A percentile compares a stretch with the other conserved stretches of the same genome.
These are phyloP conservation scores for Fusarium kyushuense DNA, from an alignment of 2,329 filamentous ascomycete genomes.

Conservation along the genomic window DNA sequence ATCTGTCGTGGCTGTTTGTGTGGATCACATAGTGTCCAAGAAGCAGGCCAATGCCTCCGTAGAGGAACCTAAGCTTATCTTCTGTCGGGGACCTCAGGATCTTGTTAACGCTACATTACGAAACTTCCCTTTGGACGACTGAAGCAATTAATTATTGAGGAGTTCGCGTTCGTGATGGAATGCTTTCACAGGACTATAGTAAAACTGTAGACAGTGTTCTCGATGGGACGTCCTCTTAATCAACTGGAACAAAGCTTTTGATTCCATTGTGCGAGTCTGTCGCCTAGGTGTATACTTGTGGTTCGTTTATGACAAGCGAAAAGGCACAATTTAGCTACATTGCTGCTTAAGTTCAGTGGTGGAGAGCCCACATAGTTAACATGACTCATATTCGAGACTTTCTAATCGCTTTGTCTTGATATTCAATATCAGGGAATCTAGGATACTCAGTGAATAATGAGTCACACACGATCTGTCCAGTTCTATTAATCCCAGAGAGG, in stretches of 20 bases:
- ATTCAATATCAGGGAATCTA: too few relatives aligned
- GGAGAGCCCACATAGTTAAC: background rate
- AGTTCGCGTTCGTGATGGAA: background rate
- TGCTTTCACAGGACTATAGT: too few relatives aligned
- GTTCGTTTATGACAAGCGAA: background rate
- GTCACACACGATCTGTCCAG: accelerated
- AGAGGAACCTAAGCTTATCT: constrained; percentile 21
- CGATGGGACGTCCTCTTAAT: background rate
- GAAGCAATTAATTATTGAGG: background rate
- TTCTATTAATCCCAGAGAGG: background rate
- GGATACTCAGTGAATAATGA: too few relatives aligned
- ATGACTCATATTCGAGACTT: too few relatives aligned
- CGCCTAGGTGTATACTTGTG: background rate
- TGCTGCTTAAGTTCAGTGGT: background rate
- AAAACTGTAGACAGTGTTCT: background rate
- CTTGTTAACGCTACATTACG: constrained; percentile 16
- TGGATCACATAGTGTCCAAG: background rate
- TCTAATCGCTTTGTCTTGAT: too few relatives aligned
- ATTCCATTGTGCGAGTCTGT: background rate
- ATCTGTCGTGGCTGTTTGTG: background rate
- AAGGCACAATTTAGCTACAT: background rate
- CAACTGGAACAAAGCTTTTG: background rate
- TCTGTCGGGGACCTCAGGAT: constrained; percentile 15
- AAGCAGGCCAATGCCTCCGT: background rate
- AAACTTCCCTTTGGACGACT: background rate